These are phyloP conservation scores for Phytopythium sindhum DNA, from an alignment of 352 stramenopile species.

Conservation along the genomic window DNA sequence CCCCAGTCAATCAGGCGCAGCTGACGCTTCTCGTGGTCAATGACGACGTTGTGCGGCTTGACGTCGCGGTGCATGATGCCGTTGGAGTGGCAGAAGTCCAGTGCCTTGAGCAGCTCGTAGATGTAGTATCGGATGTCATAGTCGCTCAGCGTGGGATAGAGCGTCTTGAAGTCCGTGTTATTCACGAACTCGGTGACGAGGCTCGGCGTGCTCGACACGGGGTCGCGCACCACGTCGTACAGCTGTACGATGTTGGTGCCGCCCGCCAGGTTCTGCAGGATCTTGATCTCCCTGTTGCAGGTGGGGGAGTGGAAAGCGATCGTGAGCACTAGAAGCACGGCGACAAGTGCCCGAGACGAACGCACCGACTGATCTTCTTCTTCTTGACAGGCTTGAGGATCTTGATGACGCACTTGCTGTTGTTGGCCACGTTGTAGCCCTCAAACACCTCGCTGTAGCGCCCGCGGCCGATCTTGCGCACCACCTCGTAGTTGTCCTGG, in stretches of 20 bases:
- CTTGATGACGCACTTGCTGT: constrained; percentile 99
- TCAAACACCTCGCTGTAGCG: constrained; percentile 99
- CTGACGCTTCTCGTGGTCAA: constrained; percentile 98
- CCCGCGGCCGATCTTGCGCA: constrained; percentile 98
- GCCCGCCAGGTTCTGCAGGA: constrained; percentile 98
- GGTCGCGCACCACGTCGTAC: constrained; percentile 97
- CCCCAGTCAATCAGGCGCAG: constrained; percentile 99
- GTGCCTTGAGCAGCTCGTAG: constrained; percentile 93
- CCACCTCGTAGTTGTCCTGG: constrained; percentile 99
- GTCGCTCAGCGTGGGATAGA: constrained; percentile 97
- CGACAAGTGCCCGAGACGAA: not conserved
- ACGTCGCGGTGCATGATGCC: constrained; percentile 99
- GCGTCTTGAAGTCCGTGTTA: constrained; percentile 99
- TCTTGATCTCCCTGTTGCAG: constrained; percentile 96
- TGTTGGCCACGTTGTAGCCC: constrained; percentile 96
- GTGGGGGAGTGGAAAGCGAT: not conserved
- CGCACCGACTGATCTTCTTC: constrained; percentile 98
- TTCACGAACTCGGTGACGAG: constrained; percentile 99
- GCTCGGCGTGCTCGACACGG: constrained; percentile 97
- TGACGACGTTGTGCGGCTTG: constrained; percentile 99
- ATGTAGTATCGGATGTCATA: constrained; percentile 99
- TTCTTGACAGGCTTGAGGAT: constrained; percentile 99
- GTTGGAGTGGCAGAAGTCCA: constrained; percentile 99
- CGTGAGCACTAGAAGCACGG: not conserved
- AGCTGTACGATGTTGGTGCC: constrained; percentile 99